Evolutionary conservation across 805 yeast genomes (phyloP), one percentile per base, ranked within the genome.

Genomic region (Metschnikowia dekortorum): DNA sequence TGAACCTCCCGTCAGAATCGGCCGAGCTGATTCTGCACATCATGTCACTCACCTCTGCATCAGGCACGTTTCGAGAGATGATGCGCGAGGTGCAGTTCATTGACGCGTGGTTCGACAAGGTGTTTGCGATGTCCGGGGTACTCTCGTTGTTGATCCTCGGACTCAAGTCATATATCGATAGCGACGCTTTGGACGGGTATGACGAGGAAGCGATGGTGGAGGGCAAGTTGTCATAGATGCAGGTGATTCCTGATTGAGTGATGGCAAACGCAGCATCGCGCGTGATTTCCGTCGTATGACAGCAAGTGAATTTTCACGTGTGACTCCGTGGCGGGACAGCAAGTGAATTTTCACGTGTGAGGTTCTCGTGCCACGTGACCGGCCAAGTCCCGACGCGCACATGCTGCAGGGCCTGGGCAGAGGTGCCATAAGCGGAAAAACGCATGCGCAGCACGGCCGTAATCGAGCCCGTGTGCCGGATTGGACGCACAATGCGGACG

Each of bases 71-170:
- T 35, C 56, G 60, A 6, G 53, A 59, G 31, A 55, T 64, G 41
- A 61, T 57, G 41, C 67, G 55, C 45, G 77, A 75, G 54, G 73
- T 73, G n/a, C 69, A 67, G 28, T 78, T 76, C 56, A 71, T 79
- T 18, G 82, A 79, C 52, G 61, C 63, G 18, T 77, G 81, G 80
- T 80, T 78, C 54, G 82, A 79, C 54, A 69, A 75, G 59, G 74
- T 79, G 39, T 80, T 78, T 63, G 79, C 73, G 10, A 38, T 73
- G 6, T 65, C 80, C 9, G 69, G 78, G 54, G 53, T 74, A 2
- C 52, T 61, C 1, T 71, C 80, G 3, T 46, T 62, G 4, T 29
- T 61, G 22, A 60, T 66, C 44, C 49, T 69, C n/a, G 46, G 55
- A 1, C 40, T 63, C 48, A 61, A 61, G 47, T 4, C 36, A 1